Conservation (phyloP, 2,329 filamentous ascomycete species). For the Alternaria infectoria region DNA sequence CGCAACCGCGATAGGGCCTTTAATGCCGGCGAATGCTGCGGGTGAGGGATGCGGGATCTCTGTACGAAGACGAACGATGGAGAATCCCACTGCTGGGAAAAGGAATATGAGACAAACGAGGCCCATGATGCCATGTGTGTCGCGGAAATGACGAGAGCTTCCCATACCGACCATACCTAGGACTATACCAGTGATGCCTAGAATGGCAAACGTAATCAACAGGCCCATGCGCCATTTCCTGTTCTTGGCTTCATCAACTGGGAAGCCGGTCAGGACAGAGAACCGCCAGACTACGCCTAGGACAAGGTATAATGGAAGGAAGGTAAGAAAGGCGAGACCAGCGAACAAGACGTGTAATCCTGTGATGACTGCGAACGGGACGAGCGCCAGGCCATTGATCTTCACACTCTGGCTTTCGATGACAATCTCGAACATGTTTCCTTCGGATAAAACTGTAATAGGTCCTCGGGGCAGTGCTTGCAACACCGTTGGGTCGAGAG, state of each 20-base stretch:
- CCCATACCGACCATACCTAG: constrained; percentile 37
- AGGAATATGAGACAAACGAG: constrained; percentile 28
- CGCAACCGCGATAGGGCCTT: constrained; percentile 25
- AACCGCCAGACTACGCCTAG: constrained; percentile 34
- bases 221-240: constrained; percentile 34
- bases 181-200: constrained; percentile 24
- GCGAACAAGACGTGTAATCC: constrained; percentile 32
- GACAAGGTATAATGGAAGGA: constrained; percentile 34
- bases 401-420: constrained; percentile 22
- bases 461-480: constrained; percentile 30
- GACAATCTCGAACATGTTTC: constrained; percentile 31
- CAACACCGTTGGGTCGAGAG: constrained; percentile 26
- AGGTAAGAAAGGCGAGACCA: constrained; percentile 31
- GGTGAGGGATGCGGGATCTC: constrained; percentile 24
- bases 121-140: constrained; percentile 33
- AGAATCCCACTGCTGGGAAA: constrained; percentile 22
- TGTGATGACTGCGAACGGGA: constrained; percentile 28
- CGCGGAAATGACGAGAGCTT: constrained; percentile 29
- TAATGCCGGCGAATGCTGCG: constrained; percentile 25
- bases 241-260: constrained; percentile 31
- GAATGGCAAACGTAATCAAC: constrained; percentile 22
- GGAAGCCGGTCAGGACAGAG: constrained; percentile 29
- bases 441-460: constrained; percentile 29
- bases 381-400: constrained; percentile 28
- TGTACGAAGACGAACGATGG: constrained; percentile 30